Percentiles rank a stretch among this genome's conserved stretches.
Conservation (phyloP, 2,329 filamentous ascomycete genomes). For the Aspergillaceae sp. region DNA sequence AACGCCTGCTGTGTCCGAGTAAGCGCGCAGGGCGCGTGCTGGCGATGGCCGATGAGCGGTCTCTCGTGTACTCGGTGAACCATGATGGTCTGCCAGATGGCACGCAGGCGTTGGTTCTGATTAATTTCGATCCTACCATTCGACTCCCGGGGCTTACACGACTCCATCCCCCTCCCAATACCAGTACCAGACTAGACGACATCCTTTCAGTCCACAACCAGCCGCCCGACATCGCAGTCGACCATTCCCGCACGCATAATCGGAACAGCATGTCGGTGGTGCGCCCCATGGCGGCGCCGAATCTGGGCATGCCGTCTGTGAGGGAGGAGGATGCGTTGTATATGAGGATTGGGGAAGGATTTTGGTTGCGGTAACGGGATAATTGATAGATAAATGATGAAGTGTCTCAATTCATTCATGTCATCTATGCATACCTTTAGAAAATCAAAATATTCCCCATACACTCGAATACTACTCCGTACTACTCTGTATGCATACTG, state of each 20-base stretch:
- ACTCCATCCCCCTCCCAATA: constrained; percentile 1
- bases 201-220: background rate
- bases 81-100: constrained; percentile 12
- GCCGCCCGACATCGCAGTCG: constrained; percentile 7
- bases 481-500: too few species aligned
- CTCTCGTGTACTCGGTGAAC: constrained; percentile 33
- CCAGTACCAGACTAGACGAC: background rate
- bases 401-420: too few species aligned
- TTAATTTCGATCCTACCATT: constrained; percentile 34
- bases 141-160: constrained; percentile 17
- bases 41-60: constrained; percentile 32
- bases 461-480: too few species aligned
- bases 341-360: constrained; percentile 18
- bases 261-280: constrained; percentile 5
- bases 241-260: constrained; percentile 7
- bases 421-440: too few species aligned
- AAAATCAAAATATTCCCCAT: too few species aligned
- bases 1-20: constrained; percentile 32
- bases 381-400: too few species aligned
- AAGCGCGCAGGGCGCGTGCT: constrained; percentile 23
- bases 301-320: constrained; percentile 15
- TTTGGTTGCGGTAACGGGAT: constrained; percentile 16
- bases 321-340: constrained; percentile 21
- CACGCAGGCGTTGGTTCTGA: constrained; percentile 27
- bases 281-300: constrained; percentile 1